These are phyloP conservation scores for Conoideocrella luteorostrata DNA, from an alignment of 2,329 filamentous ascomycete genomes.

Conservation along the genomic window DNA sequence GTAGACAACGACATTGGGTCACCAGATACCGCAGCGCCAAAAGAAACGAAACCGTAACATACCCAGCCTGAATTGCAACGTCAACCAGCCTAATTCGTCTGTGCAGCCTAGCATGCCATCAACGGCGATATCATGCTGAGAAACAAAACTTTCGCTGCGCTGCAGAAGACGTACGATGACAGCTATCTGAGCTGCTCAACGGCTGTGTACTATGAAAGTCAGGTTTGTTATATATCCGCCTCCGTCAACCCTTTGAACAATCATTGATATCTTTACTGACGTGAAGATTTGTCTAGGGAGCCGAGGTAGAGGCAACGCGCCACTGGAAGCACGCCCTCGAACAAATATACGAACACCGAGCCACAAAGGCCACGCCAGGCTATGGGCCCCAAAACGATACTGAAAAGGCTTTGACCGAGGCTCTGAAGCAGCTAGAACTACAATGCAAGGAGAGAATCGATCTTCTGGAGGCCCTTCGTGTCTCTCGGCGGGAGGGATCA, in stretches of 20 bases:
- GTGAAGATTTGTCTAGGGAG: constrained; percentile 52
- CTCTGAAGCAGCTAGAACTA: constrained; percentile 73
- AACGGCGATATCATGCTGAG: constrained; percentile 42
- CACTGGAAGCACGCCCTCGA: constrained; percentile 87
- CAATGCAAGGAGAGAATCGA: constrained; percentile 94
- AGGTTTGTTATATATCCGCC: constrained; percentile 44
- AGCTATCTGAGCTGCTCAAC: constrained; percentile 92
- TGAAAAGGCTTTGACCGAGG: constrained; percentile 75
- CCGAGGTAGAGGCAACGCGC: constrained; percentile 82
- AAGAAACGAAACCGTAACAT: too few species aligned
- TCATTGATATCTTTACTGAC: background rate
- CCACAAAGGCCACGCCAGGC: constrained; percentile 63
- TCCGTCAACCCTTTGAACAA: background rate
- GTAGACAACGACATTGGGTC: background rate
- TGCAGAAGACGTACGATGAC: constrained; percentile 98
- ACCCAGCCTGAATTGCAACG: background rate
- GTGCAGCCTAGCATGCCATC: background rate
- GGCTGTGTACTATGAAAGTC: constrained; percentile 90
- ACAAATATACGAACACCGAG: constrained; percentile 80
- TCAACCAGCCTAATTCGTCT: background rate
- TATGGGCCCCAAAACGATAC: constrained; percentile 72
- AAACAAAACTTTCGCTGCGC: constrained; percentile 55
- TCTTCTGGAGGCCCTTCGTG: constrained; percentile 71
- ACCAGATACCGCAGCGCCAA: too few species aligned
- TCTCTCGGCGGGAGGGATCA: constrained; percentile 45